These are phyloP conservation scores for Phytophthora hibernalis DNA, from an alignment of 352 stramenopile species.

Conservation along the genomic window DNA sequence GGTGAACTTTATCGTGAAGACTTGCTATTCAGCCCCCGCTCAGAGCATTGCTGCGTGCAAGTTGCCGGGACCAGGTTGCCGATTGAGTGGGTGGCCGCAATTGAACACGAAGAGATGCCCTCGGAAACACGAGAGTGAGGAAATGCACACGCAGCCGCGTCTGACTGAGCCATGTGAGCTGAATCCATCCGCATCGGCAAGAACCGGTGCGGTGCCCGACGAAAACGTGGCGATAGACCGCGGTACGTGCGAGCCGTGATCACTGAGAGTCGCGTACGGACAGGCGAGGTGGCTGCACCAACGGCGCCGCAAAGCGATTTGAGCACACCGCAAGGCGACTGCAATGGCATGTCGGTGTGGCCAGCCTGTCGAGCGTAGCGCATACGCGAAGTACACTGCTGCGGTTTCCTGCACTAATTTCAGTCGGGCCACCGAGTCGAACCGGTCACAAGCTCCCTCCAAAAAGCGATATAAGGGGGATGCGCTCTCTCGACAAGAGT, in stretches of 20 bases:
- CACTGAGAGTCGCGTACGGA: constrained; percentile 18
- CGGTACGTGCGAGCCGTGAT: constrained; percentile 38
- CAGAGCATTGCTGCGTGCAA: background rate
- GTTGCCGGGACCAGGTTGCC: constrained; percentile 4
- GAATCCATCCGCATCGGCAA: constrained; percentile 35
- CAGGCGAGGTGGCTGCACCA: constrained; percentile 11
- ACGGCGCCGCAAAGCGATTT: background rate
- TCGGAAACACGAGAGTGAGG: constrained; percentile 11
- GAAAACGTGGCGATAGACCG: constrained; percentile 32
- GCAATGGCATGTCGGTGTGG: background rate
- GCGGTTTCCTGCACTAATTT: too few relatives aligned
- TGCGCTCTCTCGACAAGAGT: constrained; percentile 34
- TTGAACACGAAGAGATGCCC: constrained; percentile 18
- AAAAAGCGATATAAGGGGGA: constrained; percentile 33
- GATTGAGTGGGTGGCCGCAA: constrained; percentile 29
- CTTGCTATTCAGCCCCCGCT: constrained; percentile 1
- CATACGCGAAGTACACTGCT: background rate
- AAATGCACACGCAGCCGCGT: constrained; percentile 28
- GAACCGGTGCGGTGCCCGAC: constrained; percentile 32
- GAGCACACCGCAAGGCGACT: background rate
- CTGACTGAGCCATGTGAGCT: constrained; percentile 36
- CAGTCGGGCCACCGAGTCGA: constrained; percentile 1
- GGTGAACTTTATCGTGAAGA: background rate
- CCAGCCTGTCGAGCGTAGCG: constrained; percentile 3
- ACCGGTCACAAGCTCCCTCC: constrained; percentile 11